phyloP scores from a whole-genome alignment of 345 rosid species.

The Eucalyptus polybractea region DNA sequence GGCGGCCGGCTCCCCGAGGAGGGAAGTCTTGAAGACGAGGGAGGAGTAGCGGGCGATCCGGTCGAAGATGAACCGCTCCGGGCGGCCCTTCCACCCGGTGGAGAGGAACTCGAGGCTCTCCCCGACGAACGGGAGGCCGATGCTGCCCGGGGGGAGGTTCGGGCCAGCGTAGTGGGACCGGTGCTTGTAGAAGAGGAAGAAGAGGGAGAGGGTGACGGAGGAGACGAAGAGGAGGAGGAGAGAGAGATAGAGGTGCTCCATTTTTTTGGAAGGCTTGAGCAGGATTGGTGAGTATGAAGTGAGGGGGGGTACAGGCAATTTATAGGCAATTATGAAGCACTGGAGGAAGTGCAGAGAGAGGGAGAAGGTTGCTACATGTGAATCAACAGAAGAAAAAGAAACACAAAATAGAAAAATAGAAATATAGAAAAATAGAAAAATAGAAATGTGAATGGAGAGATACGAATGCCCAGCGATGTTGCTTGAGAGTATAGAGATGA shows the following conservation, averaged over 20 bases:
- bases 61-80: slow-evolving; percentile 4
- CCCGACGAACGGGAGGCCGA: neutral
- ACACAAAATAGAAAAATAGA: neutral
- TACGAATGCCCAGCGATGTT: neutral
- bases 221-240: slow-evolving; percentile 5
- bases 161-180: neutral
- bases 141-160: slow-evolving; percentile 2
- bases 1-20: slow-evolving; percentile 2
- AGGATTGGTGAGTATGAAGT: neutral
- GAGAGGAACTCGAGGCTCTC: slow-evolving; percentile 1
- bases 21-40: slow-evolving; percentile 5
- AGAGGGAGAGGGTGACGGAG: neutral
- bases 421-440: neutral
- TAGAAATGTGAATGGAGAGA: neutral
- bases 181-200: slow-evolving; percentile 6
- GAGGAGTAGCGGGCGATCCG: slow-evolving; percentile 4
- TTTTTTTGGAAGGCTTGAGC: neutral
- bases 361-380: neutral
- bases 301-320: neutral
- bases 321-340: neutral
- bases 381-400: neutral
- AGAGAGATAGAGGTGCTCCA: neutral
- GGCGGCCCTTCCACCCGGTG: slow-evolving; percentile 5
- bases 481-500: neutral
- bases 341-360: neutral